Base-by-base conservation (phyloP, 169 alveolate genomes). In the Plasmodium malariae region DNA sequence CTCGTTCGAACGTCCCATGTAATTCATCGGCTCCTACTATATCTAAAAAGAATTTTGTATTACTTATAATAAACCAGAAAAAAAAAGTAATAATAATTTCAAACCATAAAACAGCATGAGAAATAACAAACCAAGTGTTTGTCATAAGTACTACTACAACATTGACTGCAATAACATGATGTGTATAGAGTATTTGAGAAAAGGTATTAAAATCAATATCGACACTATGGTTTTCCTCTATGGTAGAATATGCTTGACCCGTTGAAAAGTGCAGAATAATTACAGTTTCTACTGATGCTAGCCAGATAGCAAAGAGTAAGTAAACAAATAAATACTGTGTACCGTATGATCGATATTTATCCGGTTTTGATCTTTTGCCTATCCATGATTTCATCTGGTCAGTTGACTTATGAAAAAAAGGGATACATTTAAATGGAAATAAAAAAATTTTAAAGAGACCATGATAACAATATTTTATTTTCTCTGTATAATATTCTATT, bases 301-400 rank as follows among this genome's bases (percentile, higher is more conserved):
- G 88, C 96, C 96, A 93, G 51, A 93, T 87, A 28, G 96, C 96
- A 74, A 70, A 93, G 21, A 89, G 85, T 51, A 92, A 91, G 54
- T 91, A 93, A 51, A 73, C 49, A 24, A 91, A 45, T n/a, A 92
- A 87, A 73, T 87, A 92, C 28, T 91, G 92, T 5, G 93, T 78
- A 19, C 96, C 96, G 17, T 89, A 89, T 26, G 94, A 73, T 49
- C 93, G 59, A 51, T 57, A 88, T 34, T 87, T 69, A 26, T 91
- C 93, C 30, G 88, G 86, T 68, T 86, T 88, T 14, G 88, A 55
- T 36, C 95, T 88, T 49, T 91, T 67, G 14, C 87, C 91, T 43
- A 93, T 74, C 94, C 93, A 55, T 51, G 88, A 65, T 65, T 89
- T 73, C 49, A 70, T 85, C 26, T 69, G 45, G 36, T 69, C 67